Evolutionary conservation across 2,329 filamentous ascomycete genomes (phyloP).

Genomic region (Ophiostoma sp.): DNA sequence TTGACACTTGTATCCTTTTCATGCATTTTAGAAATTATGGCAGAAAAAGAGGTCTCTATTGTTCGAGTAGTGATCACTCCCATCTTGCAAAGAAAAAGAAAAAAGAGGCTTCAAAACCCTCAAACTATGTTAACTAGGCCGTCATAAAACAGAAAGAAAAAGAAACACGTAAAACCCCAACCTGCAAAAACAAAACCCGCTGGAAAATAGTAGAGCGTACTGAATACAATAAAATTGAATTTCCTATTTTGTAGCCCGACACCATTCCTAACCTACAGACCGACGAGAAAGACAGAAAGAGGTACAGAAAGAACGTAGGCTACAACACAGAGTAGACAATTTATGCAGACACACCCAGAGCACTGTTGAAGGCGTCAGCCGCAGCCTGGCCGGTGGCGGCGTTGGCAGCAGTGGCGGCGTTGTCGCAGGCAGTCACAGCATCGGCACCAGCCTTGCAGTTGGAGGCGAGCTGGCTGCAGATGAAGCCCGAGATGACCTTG

Average conservation of each 20-base stretch:
- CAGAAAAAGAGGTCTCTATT: neutral
- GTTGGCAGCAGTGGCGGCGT: slow-evolving; percentile 38
- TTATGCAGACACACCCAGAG: slow-evolving; percentile 38
- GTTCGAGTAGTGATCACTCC: neutral
- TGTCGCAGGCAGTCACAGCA: slow-evolving; percentile 39
- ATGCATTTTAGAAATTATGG: neutral
- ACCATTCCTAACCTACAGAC: neutral
- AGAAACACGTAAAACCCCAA: neutral
- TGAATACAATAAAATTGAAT: neutral
- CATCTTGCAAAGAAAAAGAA: slow-evolving; percentile 5
- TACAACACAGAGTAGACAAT: neutral
- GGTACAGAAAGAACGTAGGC: neutral
- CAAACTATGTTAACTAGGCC: neutral
- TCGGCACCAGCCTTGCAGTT: slow-evolving; percentile 39
- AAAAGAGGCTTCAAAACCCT: slow-evolving; percentile 4
- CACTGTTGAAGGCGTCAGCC: slow-evolving; percentile 43
- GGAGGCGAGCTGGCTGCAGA: slow-evolving; percentile 40
- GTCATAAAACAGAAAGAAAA: neutral
- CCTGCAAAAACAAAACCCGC: neutral
- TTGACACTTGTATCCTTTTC: no score
- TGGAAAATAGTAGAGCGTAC: neutral
- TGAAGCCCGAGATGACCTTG: slow-evolving; percentile 42
- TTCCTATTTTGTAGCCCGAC: neutral
- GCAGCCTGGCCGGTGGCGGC: slow-evolving; percentile 40
- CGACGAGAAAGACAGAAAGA: neutral